Percentiles rank a stretch among this genome's conserved stretches.
These are phyloP conservation scores for Carallia brachiata DNA, from an alignment of 345 rosid species.

Conservation along the genomic window DNA sequence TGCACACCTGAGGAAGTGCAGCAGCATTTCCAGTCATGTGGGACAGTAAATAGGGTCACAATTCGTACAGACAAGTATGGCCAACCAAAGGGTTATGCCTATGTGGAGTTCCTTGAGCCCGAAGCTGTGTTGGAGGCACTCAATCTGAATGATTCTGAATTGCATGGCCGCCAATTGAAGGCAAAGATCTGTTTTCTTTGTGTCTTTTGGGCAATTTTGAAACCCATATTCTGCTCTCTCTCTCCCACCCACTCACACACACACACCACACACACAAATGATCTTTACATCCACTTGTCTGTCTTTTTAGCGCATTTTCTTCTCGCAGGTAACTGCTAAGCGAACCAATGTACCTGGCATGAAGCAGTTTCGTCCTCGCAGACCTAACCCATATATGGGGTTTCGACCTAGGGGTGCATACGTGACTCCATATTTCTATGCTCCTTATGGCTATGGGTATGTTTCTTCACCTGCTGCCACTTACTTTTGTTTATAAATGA, in stretches of 20 bases:
- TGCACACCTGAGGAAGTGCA: slow-evolving; percentile 83
- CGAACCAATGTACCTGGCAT: slow-evolving; percentile 72
- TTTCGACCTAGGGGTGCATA: slow-evolving; percentile 38
- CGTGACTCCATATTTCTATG: slow-evolving; percentile 45
- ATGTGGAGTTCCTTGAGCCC: slow-evolving; percentile 65
- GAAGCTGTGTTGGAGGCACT: slow-evolving; percentile 72
- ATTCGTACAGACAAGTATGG: slow-evolving; percentile 72
- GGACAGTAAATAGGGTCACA: slow-evolving; percentile 70
- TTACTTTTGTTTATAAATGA: background rate
- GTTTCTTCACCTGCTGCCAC: background rate
- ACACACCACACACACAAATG: too few relatives aligned
- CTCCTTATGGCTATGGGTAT: slow-evolving; percentile 72
- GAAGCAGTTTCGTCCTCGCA: slow-evolving; percentile 66
- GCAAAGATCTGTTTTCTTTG: slow-evolving; percentile 22
- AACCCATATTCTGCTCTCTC: background rate
- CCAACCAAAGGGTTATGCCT: slow-evolving; percentile 77
- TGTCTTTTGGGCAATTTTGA: background rate
- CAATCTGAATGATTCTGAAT: slow-evolving; percentile 60
- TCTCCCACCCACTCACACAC: background rate
- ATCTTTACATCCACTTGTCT: background rate
- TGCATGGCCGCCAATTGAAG: slow-evolving; percentile 74
- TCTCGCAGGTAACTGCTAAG: slow-evolving; percentile 55
- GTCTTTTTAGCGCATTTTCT: background rate
- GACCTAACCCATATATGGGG: slow-evolving; percentile 42
- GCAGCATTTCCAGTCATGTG: slow-evolving; percentile 75